Evolutionary conservation across 257 asterid species (phyloP), one percentile per base, ranked within the genome.

Genomic region (Capsicum chinense): DNA sequence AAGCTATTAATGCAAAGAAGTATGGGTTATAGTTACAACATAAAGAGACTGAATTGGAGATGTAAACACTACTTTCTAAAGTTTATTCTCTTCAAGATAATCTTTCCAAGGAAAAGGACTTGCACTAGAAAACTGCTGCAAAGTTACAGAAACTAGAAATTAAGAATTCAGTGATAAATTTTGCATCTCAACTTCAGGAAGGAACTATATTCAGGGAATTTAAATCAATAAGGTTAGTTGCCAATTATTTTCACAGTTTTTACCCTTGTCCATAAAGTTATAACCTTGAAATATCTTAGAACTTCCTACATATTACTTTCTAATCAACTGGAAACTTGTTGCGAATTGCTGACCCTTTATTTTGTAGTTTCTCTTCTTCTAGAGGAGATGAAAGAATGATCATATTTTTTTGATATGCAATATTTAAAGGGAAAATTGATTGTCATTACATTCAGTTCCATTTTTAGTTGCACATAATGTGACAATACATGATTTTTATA

Each of bases 171-270:
- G 87, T 85, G 87, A 80, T 87, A 90, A 92, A 92, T 59, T 85
- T 74, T 56, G 89, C 86, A 42, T 87, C 88, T 85, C 90, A 83
- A 79, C 84, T 54, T 78, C 93, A 89, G 90, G 90, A 88, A 84
- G 83, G 92, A 82, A 84, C 89, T 44, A 89, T 83, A 16, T 9
- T 87, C 33, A 92, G 91, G 74, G 94, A 93, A 89, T 70, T 94
- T 87, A 89, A 90, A 85, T 86, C 85, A 90, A 87, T 88, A 93
- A 93, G 97, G 98, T 93, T 56, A 44, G 89, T 86, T 86, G 15
- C 66, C 19, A 16, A 79, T n/a, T 44, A 17, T 66, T 16, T 54
- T 82, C 54, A 56, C 67, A 37, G 84, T 73, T 60, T 37, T n/a
- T 44, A 33, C 17, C 67, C 82, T 35, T 10, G 37, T 81, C 21